These are phyloP conservation scores for Beauveria medogensis DNA, from an alignment of 2,329 filamentous ascomycete genomes.

Conservation along the genomic window DNA sequence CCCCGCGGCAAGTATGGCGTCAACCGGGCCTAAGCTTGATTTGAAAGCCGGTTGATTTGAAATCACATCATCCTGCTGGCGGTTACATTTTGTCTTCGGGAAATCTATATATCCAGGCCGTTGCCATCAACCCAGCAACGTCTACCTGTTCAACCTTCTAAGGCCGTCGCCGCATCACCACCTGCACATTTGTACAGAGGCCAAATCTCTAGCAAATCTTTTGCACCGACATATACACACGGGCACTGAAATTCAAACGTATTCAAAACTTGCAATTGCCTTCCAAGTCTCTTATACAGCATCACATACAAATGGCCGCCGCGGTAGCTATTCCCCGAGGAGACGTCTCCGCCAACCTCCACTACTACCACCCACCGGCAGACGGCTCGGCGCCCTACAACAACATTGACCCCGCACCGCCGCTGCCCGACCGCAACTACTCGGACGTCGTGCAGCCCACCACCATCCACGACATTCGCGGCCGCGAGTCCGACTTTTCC, in stretches of 20 bases:
- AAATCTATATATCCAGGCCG: background rate
- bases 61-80: constrained; percentile 4
- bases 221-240: too few species aligned
- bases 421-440: constrained; percentile 59
- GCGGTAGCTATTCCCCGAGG: constrained; percentile 44
- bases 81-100: background rate
- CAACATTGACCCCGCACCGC: constrained; percentile 59
- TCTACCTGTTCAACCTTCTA: too few species aligned
- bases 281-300: background rate
- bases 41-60: constrained; percentile 8
- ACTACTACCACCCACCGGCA: constrained; percentile 55
- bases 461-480: constrained; percentile 64
- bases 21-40: background rate
- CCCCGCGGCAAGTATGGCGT: constrained; percentile 3
- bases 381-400: constrained; percentile 56
- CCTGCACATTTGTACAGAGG: too few species aligned
- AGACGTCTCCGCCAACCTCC: constrained; percentile 51
- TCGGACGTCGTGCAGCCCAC: constrained; percentile 41
- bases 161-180: too few species aligned
- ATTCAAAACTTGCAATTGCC: too few species aligned
- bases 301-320: constrained; percentile 27
- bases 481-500: constrained; percentile 54
- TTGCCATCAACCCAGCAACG: too few species aligned
- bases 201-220: too few species aligned
- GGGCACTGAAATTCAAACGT: too few species aligned